These are phyloP conservation scores for Suillus fuscotomentosus DNA, from an alignment of 768 basidiomycete species.

Conservation along the genomic window DNA sequence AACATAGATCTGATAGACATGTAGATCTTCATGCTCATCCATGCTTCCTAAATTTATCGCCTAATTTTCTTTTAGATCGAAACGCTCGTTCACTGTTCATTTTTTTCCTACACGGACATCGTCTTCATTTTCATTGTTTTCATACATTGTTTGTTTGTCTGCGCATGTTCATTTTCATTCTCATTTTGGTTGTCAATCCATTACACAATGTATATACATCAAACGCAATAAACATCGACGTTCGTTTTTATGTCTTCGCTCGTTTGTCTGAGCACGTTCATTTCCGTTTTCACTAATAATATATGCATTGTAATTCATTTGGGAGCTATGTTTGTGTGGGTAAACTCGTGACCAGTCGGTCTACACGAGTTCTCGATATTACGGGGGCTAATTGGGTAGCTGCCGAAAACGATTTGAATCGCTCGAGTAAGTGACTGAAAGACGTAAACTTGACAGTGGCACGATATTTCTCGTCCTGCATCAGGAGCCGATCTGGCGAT, in stretches of 20 bases:
- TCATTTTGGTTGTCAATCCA: background rate
- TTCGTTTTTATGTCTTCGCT: background rate
- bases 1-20: background rate
- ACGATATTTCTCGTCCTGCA: too few species aligned
- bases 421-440: too few species aligned
- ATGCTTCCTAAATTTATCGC: background rate
- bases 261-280: background rate
- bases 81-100: background rate
- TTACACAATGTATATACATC: background rate
- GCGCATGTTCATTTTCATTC: background rate
- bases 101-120: too few species aligned
- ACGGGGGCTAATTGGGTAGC: too few species aligned
- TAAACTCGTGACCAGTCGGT: background rate
- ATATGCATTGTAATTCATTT: background rate
- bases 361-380: background rate
- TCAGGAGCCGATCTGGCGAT: too few species aligned
- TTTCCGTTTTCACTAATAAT: background rate
- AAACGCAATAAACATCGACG: background rate
- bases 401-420: background rate
- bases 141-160: too few species aligned
- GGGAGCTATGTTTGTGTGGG: background rate
- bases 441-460: too few species aligned
- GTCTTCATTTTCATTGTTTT: background rate
- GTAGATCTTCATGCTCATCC: background rate
- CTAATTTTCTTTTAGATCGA: background rate